Evolutionary conservation across 768 basidiomycete species (phyloP).

Genomic region (Mycena sanguinolenta): DNA sequence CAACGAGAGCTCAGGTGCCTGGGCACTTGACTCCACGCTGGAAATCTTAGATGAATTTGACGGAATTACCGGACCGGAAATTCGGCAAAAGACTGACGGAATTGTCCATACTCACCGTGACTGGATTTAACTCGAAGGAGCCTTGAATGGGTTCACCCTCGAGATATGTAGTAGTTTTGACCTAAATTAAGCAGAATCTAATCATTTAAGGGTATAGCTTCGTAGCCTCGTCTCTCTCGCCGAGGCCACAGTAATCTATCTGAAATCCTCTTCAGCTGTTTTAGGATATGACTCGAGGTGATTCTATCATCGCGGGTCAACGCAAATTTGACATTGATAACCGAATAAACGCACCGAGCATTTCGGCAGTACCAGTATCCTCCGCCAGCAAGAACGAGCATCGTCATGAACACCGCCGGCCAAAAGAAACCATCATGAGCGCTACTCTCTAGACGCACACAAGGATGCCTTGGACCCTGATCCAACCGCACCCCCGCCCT

Average conservation of each 20-base stretch:
- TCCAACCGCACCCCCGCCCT: constrained; percentile 83
- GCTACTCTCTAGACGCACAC: constrained; percentile 72
- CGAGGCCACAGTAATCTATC: background rate
- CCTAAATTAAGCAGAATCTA: background rate
- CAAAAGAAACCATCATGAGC: constrained; percentile 86
- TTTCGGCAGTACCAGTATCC: constrained; percentile 2
- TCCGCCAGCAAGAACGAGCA: background rate
- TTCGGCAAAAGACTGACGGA: too few species aligned
- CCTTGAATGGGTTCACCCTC: too few species aligned
- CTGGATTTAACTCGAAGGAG: too few species aligned
- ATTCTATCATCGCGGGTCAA: background rate
- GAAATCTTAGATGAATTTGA: too few species aligned
- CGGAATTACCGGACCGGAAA: too few species aligned
- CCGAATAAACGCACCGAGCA: background rate
- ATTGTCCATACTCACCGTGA: too few species aligned
- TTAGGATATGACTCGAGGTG: background rate
- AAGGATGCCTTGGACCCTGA: constrained; percentile 73
- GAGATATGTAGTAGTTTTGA: too few species aligned
- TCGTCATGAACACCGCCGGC: constrained; percentile 72
- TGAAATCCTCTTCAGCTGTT: background rate
- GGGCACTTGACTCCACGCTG: too few species aligned
- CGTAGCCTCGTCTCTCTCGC: constrained; percentile 11
- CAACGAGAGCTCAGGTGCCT: too few species aligned
- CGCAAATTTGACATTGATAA: background rate
- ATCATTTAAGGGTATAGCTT: constrained; percentile 11